A percentile compares a stretch with the other conserved stretches of the same genome.
phyloP scores from a whole-genome alignment of 2,329 filamentous ascomycete species.

The Trichophyton verrucosum region DNA sequence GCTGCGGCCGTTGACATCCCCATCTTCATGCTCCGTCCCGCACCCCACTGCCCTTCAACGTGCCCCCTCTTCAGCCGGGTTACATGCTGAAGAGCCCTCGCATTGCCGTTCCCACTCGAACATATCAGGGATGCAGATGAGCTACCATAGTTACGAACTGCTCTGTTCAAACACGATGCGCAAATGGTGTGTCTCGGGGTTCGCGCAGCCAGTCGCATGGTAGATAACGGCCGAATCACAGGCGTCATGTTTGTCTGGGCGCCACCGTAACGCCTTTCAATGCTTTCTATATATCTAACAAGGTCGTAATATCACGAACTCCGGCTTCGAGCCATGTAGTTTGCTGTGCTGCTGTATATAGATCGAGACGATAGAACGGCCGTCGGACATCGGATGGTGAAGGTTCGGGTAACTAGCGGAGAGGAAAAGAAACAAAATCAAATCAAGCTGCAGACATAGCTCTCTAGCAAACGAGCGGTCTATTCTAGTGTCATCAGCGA shows the following conservation, averaged over 20 bases:
- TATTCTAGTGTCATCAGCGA: not conserved
- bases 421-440: not conserved
- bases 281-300: too few relatives aligned
- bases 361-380: not conserved
- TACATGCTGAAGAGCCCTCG: not conserved
- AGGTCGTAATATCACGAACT: too few relatives aligned
- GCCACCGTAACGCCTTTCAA: too few relatives aligned
- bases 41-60: not conserved
- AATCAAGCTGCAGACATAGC: not conserved
- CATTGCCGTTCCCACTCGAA: too few relatives aligned
- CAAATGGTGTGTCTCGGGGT: not conserved
- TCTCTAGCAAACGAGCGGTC: not conserved
- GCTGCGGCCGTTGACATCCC: slow-evolving; percentile 5
- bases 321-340: too few relatives aligned
- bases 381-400: not conserved
- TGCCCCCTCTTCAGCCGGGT: not conserved
- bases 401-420: not conserved
- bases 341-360: not conserved
- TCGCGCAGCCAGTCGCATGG: not conserved
- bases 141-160: not conserved
- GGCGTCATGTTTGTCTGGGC: not conserved
- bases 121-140: not conserved
- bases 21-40: slow-evolving; percentile 1
- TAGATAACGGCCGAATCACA: not conserved
- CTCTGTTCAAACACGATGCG: not conserved